A percentile compares a stretch with the other conserved stretches of the same genome.
Evolutionary conservation across 2,329 filamentous ascomycete species (phyloP).

Genomic region (Paraphaeosphaeria sporulosa): DNA sequence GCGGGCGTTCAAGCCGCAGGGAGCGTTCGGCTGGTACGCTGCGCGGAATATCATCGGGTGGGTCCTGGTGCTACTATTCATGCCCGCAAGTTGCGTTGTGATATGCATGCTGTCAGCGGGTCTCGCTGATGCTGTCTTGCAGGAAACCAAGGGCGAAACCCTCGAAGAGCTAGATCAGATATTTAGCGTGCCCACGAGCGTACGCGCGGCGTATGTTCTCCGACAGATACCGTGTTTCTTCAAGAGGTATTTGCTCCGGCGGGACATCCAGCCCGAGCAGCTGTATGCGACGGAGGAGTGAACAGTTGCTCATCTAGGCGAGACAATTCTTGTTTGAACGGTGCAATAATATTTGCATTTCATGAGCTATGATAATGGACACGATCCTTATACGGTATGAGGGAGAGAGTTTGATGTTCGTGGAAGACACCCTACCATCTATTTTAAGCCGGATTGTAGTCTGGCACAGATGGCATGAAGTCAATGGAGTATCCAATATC

Average conservation of each 20-base stretch:
- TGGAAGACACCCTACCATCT: constrained; percentile 1
- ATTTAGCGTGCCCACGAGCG: constrained; percentile 59
- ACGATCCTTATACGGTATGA: constrained; percentile 15
- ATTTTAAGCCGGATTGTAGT: neutral
- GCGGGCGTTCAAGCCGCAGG: constrained; percentile 56
- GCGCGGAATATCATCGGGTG: constrained; percentile 61
- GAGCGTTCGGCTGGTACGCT: constrained; percentile 64
- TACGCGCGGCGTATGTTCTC: constrained; percentile 35
- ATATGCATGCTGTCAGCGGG: neutral
- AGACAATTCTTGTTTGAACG: constrained; percentile 17
- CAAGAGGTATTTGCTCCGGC: constrained; percentile 34
- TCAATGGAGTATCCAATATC: too few relatives aligned
- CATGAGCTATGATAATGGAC: neutral
- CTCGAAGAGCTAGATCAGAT: constrained; percentile 58
- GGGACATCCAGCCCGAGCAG: constrained; percentile 20
- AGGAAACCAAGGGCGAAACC: constrained; percentile 54
- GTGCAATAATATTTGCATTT: neutral
- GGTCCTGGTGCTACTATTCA: constrained; percentile 58
- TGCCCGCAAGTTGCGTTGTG: constrained; percentile 42
- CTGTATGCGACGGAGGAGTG: constrained; percentile 19
- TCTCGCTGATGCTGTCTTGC: neutral
- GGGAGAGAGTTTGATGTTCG: neutral
- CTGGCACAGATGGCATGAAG: neutral
- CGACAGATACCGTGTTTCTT: constrained; percentile 45
- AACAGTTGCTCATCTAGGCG: constrained; percentile 9